Evolutionary conservation across 768 basidiomycete species (phyloP).

Genomic region (Termitomyces sp.): DNA sequence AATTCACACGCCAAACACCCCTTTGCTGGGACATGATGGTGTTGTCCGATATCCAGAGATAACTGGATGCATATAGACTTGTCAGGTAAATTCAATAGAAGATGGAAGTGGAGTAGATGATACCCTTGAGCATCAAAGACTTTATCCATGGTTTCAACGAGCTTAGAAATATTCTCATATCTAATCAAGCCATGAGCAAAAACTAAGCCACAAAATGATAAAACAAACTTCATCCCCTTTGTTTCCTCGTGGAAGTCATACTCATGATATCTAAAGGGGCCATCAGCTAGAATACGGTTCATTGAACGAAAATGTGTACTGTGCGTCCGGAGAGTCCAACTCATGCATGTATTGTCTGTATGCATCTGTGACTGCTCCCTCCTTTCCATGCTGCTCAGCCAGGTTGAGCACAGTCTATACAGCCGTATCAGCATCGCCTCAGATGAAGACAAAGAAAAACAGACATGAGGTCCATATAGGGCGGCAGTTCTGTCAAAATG

Average conservation of each 20-base stretch:
- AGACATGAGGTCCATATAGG: conserved; percentile 77
- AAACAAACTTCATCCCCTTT: conserved; percentile 83
- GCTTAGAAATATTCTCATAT: conserved; percentile 86
- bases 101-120: conserved; percentile 23
- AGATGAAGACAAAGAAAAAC: conserved; percentile 8
- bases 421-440: conserved; percentile 3
- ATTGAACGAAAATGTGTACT: conserved; percentile 31
- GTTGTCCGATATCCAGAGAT: conserved; percentile 76
- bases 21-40: conserved; percentile 73
- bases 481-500: conserved; percentile 67
- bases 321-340: conserved; percentile 47
- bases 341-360: conserved; percentile 68
- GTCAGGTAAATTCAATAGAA: conserved; percentile 1
- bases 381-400: conserved; percentile 88
- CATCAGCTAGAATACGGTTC: neutral
- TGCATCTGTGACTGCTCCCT: conserved; percentile 71
- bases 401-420: conserved; percentile 78
- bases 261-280: conserved; percentile 54
- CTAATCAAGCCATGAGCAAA: conserved; percentile 27
- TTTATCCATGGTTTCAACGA: conserved; percentile 65
- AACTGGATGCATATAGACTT: conserved; percentile 34
- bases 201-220: neutral
- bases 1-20: conserved; percentile 87
- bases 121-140: conserved; percentile 81
- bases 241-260: conserved; percentile 96